These are phyloP conservation scores for Capsicum chinense DNA, from an alignment of 257 asterid species.

Conservation along the genomic window DNA sequence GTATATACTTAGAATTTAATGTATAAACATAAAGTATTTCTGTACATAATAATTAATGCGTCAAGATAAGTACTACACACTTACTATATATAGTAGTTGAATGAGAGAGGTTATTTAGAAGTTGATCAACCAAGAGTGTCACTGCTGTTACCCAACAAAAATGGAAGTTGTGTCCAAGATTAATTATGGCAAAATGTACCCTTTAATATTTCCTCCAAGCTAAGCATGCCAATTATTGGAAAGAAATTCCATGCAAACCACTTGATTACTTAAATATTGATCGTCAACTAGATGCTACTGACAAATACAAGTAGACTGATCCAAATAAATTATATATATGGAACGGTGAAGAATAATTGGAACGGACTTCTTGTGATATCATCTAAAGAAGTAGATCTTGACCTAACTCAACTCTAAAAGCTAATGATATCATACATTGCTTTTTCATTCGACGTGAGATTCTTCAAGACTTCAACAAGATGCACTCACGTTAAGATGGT, in stretches of 20 bases:
- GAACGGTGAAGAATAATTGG: no score
- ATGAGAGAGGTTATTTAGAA: not conserved
- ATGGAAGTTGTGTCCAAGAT: not conserved
- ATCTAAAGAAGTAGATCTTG: not conserved
- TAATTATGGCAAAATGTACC: not conserved
- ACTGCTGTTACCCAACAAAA: not conserved
- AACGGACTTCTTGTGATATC: no score
- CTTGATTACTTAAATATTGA: not conserved
- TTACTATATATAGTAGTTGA: not conserved
- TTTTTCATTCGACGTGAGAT: not conserved
- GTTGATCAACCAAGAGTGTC: not conserved
- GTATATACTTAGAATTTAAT: no score
- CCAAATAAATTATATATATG: not conserved
- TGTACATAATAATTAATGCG: no score
- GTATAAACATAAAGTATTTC: no score
- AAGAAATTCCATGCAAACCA: conserved; percentile 3
- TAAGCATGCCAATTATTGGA: not conserved
- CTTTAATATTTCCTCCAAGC: not conserved
- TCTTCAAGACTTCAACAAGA: not conserved
- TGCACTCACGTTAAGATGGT: not conserved
- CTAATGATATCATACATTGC: not conserved
- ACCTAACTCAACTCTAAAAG: not conserved
- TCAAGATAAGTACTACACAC: not conserved
- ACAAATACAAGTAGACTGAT: not conserved
- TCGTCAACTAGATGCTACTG: conserved; percentile 2